phyloP scores from a whole-genome alignment of 1,284 basidiomycete species.

The Schizophyllum amplum region DNA sequence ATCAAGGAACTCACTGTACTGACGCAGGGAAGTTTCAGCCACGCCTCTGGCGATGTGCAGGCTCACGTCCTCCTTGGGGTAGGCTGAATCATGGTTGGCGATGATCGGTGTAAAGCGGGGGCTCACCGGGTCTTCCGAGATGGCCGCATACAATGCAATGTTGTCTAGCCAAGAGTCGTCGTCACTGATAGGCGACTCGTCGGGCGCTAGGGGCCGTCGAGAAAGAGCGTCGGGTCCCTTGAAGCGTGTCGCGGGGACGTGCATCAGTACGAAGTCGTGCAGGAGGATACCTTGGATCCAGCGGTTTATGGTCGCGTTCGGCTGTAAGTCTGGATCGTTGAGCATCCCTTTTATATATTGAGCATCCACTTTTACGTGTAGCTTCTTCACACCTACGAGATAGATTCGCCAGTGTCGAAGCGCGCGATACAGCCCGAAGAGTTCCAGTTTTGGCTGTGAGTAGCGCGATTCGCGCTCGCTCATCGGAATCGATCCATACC shows the following conservation, averaged over 20 bases:
- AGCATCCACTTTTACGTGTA: slow-evolving; percentile 30
- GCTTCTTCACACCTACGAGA: slow-evolving; percentile 25
- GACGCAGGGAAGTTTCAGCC: too few species aligned
- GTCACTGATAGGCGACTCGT: slow-evolving; percentile 15
- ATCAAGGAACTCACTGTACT: slow-evolving; percentile 1
- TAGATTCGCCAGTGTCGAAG: slow-evolving; percentile 19
- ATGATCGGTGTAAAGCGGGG: too few species aligned
- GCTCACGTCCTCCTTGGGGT: too few species aligned
- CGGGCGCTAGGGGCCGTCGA: slow-evolving; percentile 12
- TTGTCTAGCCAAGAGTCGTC: too few species aligned
- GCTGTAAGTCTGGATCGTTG: slow-evolving; percentile 29
- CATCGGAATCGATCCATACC: slow-evolving; percentile 27
- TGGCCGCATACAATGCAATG: too few species aligned
- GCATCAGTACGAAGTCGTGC: slow-evolving; percentile 26
- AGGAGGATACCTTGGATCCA: slow-evolving; percentile 32
- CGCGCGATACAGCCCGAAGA: slow-evolving; percentile 28
- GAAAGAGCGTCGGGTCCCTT: slow-evolving; percentile 33
- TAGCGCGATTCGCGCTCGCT: slow-evolving; percentile 28
- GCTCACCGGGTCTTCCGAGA: too few species aligned
- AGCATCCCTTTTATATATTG: slow-evolving; percentile 35
- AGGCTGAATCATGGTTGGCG: too few species aligned
- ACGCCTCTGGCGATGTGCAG: too few species aligned
- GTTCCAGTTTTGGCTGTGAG: slow-evolving; percentile 32
- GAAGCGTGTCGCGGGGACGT: slow-evolving; percentile 27
- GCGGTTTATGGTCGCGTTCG: slow-evolving; percentile 25